Conservation (phyloP, 345 rosid genomes). For the Euclidium syriacum region DNA sequence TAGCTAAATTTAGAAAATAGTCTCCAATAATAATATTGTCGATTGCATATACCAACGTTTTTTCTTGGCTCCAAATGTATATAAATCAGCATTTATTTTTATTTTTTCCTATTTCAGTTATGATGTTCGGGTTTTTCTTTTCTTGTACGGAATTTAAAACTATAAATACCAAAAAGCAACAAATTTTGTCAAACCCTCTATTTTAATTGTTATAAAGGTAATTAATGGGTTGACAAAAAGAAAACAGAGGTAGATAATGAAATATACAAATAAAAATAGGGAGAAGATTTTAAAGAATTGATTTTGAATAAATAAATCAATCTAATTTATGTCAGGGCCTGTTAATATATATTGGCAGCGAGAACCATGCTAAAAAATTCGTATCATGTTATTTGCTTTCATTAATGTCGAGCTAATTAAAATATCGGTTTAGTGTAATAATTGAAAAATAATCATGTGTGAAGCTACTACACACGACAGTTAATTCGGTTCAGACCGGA, state of each 20-base stretch:
- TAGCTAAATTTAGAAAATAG: neutral
- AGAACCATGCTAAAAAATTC: conserved; percentile 8
- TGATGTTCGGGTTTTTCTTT: neutral
- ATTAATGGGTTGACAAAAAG: neutral
- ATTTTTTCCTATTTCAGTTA: neutral
- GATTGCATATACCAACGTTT: conserved; percentile 3
- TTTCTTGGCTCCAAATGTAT: neutral
- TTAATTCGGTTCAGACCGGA: conserved; percentile 30
- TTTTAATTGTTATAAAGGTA: neutral
- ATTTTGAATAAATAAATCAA: neutral
- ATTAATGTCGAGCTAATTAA: conserved; percentile 17
- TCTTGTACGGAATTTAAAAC: neutral
- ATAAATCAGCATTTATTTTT: neutral
- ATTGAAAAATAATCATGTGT: conserved; percentile 3
- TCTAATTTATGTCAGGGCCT: neutral
- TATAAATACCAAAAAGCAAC: neutral
- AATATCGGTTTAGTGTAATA: conserved; percentile 5
- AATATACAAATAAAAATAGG: neutral
- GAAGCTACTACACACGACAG: conserved; percentile 7
- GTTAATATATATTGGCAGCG: conserved; percentile 2
- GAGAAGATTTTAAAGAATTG: neutral
- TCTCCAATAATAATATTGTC: neutral
- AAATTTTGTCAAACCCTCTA: neutral
- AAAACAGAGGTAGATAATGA: neutral
- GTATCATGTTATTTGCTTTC: neutral